phyloP scores from a whole-genome alignment of 495 filamentous ascomycete genomes.

The Penicillium pancosmium region DNA sequence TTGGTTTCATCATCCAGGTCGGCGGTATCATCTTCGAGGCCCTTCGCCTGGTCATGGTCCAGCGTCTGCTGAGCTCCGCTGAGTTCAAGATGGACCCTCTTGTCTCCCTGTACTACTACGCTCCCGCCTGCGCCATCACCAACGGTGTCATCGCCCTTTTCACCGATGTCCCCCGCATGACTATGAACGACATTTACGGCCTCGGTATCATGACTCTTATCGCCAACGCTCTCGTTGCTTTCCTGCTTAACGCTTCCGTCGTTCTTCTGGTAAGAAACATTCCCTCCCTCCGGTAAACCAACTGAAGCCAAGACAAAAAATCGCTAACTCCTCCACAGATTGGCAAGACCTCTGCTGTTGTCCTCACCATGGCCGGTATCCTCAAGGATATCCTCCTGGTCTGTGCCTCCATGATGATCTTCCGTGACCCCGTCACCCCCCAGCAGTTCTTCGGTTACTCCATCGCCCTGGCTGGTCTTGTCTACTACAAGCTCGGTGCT shows the following conservation, averaged over 20 bases:
- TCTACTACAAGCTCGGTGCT: constrained; percentile 91
- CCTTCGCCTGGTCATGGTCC: constrained; percentile 83
- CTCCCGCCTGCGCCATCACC: constrained; percentile 82
- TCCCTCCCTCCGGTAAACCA: neutral
- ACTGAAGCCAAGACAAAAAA: neutral
- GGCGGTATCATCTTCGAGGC: constrained; percentile 82
- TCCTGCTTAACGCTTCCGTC: constrained; percentile 83
- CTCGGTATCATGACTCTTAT: constrained; percentile 74
- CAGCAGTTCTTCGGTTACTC: constrained; percentile 90
- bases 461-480: constrained; percentile 81
- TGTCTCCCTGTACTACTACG: constrained; percentile 92
- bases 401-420: constrained; percentile 81
- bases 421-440: constrained; percentile 73
- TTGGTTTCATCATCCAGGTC: constrained; percentile 80
- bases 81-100: constrained; percentile 97
- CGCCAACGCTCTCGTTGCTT: constrained; percentile 77
- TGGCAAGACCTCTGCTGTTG: constrained; percentile 90
- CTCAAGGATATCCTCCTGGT: constrained; percentile 96
- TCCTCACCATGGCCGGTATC: constrained; percentile 92
- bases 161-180: constrained; percentile 70
- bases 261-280: constrained; percentile 73
- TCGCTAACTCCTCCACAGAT: constrained; percentile 62
- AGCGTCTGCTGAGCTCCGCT: constrained; percentile 77
- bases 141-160: constrained; percentile 74
- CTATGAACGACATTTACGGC: constrained; percentile 66